Evolutionary conservation across 257 asterid species (phyloP).

Genomic region (Eustoma russellianum): DNA sequence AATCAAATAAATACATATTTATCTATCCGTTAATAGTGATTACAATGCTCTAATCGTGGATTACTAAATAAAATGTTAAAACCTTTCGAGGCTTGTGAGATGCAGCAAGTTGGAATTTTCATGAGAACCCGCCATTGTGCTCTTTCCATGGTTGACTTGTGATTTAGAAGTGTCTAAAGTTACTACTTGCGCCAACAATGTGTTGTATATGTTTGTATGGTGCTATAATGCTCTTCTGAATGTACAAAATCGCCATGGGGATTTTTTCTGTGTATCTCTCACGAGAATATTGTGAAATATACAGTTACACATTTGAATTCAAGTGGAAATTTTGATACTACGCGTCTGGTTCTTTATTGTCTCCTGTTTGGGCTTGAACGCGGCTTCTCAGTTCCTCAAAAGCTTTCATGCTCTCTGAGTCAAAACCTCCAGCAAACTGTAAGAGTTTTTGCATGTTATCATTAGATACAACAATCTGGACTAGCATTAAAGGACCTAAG

Average conservation of each 20-base stretch:
- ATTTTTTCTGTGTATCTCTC: not conserved
- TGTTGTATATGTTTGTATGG: not conserved
- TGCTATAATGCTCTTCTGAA: constrained; percentile 1
- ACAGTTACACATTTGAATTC: constrained; percentile 17
- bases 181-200: not conserved
- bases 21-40: no score
- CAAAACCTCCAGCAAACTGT: constrained; percentile 99
- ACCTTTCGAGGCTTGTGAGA: no score
- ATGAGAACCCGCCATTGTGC: not conserved
- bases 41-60: constrained; percentile 40
- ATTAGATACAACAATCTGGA: not conserved
- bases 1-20: no score
- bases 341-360: constrained; percentile 33
- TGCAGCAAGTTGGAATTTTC: no score
- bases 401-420: constrained; percentile 94
- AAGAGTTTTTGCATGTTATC: constrained; percentile 3
- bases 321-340: constrained; percentile 12
- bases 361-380: constrained; percentile 42
- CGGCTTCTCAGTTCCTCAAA: constrained; percentile 92
- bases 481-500: not conserved
- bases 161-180: not conserved
- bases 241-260: not conserved
- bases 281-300: constrained; percentile 25
- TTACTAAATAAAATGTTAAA: no score
- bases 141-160: not conserved